A percentile compares a stretch with the other conserved stretches of the same genome.
phyloP scores from a whole-genome alignment of 345 rosid species.

The Salix koriyanagi region DNA sequence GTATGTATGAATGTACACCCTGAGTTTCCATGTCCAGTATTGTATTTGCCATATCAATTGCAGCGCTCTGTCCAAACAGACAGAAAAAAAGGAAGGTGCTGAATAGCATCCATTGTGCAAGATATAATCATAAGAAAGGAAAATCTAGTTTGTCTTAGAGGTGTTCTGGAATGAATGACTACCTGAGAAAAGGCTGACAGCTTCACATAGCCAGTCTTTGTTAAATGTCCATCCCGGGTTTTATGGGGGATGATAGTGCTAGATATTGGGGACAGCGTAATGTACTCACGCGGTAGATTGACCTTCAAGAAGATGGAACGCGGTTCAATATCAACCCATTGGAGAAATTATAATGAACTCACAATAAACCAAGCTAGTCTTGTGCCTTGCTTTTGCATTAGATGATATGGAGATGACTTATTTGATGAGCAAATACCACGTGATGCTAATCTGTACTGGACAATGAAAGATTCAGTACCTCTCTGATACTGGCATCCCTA shows the following conservation, averaged over 20 bases:
- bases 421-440: background rate
- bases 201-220: slow-evolving; percentile 78
- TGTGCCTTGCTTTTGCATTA: background rate
- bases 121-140: background rate
- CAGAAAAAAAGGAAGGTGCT: background rate
- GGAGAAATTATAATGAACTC: background rate
- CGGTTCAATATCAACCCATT: slow-evolving; percentile 1
- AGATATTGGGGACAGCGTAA: slow-evolving; percentile 72
- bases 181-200: slow-evolving; percentile 82
- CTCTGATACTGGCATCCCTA: slow-evolving; percentile 44
- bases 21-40: slow-evolving; percentile 70
- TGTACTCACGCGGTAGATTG: slow-evolving; percentile 65
- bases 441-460: background rate
- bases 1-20: slow-evolving; percentile 73
- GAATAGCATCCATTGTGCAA: background rate
- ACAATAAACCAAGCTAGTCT: background rate
- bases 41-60: slow-evolving; percentile 62
- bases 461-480: slow-evolving; percentile 40
- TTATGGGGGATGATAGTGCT: slow-evolving; percentile 78
- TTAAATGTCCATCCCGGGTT: slow-evolving; percentile 54
- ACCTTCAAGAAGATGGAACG: slow-evolving; percentile 44
- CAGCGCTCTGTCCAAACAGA: slow-evolving; percentile 59
- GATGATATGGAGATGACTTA: background rate
- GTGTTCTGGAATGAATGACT: background rate
- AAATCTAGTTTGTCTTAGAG: background rate